Conservation (phyloP, 306 rosid species). For the Sicyos edulis region DNA sequence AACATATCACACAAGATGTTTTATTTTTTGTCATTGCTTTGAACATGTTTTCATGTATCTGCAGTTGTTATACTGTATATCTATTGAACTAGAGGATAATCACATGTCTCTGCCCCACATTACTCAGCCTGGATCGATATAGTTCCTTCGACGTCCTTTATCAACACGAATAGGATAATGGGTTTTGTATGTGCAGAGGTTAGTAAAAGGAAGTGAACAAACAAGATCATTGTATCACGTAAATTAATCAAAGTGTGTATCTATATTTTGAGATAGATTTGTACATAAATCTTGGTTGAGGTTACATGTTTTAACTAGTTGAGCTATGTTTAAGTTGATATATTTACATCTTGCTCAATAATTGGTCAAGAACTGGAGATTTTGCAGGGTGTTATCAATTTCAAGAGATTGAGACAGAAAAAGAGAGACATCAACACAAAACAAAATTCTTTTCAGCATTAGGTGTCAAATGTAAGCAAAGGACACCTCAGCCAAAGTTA, state of each 20-base stretch:
- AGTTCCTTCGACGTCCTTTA: background rate
- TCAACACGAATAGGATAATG: background rate
- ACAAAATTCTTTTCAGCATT: background rate
- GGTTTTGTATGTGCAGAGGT: background rate
- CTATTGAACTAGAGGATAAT: no score
- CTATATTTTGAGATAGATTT: no score
- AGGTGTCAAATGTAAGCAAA: background rate
- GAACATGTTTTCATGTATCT: no score
- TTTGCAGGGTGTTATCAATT: constrained; percentile 3
- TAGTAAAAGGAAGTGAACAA: background rate
- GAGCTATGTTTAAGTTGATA: background rate
- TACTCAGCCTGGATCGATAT: background rate
- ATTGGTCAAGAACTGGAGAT: background rate
- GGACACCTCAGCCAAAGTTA: background rate
- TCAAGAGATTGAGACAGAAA: constrained; percentile 6
- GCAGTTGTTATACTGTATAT: no score
- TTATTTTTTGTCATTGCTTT: background rate
- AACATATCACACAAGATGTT: background rate
- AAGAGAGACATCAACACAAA: background rate
- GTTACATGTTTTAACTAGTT: background rate
- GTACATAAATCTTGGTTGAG: background rate
- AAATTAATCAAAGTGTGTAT: no score
- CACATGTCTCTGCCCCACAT: background rate
- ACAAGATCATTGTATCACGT: background rate
- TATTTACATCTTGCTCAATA: background rate